Evolutionary conservation across 176 grass and related monocot genomes (phyloP).

Genomic region (Secale cereale): DNA sequence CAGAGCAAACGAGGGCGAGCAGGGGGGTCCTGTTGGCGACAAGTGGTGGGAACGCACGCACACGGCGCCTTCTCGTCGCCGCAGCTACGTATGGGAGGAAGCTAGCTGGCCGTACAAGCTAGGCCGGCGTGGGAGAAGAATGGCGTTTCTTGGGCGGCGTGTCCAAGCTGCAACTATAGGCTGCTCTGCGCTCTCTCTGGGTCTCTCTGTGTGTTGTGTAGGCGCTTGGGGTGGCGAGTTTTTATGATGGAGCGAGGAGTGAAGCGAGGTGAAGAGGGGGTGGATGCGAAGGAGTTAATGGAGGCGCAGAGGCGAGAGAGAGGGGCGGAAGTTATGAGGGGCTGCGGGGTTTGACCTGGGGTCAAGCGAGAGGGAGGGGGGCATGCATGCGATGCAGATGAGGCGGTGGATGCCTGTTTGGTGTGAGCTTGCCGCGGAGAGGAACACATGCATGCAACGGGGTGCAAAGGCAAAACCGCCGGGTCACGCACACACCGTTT

Average conservation of each 20-base stretch:
- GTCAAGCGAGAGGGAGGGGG: constrained; percentile 2
- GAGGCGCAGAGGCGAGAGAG: constrained; percentile 2
- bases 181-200: background rate
- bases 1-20: too few relatives aligned
- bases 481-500: background rate
- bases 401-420: constrained; percentile 23
- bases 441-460: background rate
- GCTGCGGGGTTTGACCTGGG: constrained; percentile 28
- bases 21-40: background rate
- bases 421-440: constrained; percentile 27
- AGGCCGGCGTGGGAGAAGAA: constrained; percentile 27
- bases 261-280: constrained; percentile 15
- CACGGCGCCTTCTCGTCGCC: background rate
- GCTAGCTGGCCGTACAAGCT: background rate
- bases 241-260: constrained; percentile 34
- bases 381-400: constrained; percentile 25
- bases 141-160: constrained; percentile 19
- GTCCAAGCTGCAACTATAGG: background rate
- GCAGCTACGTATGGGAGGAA: background rate
- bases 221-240: constrained; percentile 24
- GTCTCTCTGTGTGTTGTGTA: background rate
- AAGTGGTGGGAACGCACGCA: background rate
- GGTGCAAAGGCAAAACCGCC: background rate
- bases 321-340: constrained; percentile 19
- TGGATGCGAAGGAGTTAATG: constrained; percentile 32